Evolutionary conservation across 2,329 filamentous ascomycete genomes (phyloP).

Genomic region (Apiospora koreana): DNA sequence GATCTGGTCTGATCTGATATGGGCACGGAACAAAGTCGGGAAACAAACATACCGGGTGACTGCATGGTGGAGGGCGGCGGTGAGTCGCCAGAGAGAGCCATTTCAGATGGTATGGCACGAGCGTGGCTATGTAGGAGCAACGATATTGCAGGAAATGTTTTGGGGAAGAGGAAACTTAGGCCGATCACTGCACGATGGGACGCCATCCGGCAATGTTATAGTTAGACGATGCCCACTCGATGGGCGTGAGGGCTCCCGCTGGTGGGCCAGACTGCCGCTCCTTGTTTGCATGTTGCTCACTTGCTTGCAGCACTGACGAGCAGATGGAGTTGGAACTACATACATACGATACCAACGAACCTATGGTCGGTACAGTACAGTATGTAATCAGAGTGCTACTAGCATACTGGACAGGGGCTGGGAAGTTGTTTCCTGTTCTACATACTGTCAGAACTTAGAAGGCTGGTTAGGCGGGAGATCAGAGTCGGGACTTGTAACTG

Average conservation of each 20-base stretch:
- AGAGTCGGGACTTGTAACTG: background rate
- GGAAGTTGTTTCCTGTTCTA: background rate
- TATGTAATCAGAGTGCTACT: background rate
- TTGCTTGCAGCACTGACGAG: background rate
- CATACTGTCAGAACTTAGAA: background rate
- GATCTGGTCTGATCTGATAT: background rate
- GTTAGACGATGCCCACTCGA: background rate
- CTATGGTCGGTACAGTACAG: background rate
- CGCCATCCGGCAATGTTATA: constrained; percentile 13
- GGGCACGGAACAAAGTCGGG: background rate
- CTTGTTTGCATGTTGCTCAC: background rate
- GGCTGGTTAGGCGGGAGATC: background rate
- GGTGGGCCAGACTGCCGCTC: background rate
- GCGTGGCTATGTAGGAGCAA: background rate
- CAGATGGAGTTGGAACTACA: background rate
- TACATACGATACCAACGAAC: background rate
- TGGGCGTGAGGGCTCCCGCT: background rate
- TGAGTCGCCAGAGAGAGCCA: constrained; percentile 2
- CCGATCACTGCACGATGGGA: constrained; percentile 11
- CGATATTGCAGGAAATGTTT: constrained; percentile 10
- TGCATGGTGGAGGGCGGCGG: background rate
- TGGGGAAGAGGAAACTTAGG: background rate
- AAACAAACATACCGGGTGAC: constrained; percentile 11
- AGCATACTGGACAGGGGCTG: background rate
- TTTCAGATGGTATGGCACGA: background rate